These are phyloP conservation scores for Phytophthora europaea DNA, from an alignment of 352 stramenopile species.

Conservation along the genomic window DNA sequence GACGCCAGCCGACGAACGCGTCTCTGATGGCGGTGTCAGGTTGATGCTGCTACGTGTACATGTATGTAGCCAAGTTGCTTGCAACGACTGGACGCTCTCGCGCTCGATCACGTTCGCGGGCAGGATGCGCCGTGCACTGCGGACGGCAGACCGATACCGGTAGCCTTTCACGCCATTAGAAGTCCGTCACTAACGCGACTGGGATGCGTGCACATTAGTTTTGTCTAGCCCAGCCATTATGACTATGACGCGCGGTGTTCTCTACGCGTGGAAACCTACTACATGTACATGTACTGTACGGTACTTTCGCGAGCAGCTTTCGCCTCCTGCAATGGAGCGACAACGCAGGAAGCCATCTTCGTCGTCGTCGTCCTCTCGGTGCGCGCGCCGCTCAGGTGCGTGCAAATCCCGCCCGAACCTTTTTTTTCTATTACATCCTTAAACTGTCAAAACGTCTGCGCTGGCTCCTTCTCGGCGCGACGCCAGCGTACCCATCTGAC, in stretches of 20 bases:
- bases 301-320: background rate
- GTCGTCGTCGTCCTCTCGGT: slow-evolving; percentile 6
- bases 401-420: background rate
- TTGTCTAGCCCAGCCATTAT: background rate
- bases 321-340: background rate
- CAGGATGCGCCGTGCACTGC: slow-evolving; percentile 2
- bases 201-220: background rate
- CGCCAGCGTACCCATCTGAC: slow-evolving; percentile 3
- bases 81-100: slow-evolving; percentile 3
- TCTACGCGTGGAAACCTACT: background rate
- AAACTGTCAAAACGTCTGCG: background rate
- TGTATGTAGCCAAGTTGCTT: slow-evolving; percentile 11
- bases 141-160: background rate
- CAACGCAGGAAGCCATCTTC: slow-evolving; percentile 3
- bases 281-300: background rate
- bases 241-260: background rate
- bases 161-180: background rate
- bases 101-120: background rate
- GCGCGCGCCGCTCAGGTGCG: slow-evolving; percentile 6
- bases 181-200: background rate
- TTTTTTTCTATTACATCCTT: background rate
- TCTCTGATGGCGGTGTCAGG: background rate
- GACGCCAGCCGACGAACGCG: background rate
- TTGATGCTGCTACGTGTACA: background rate
- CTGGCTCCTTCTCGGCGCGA: slow-evolving; percentile 4